phyloP scores from a whole-genome alignment of 2,329 filamentous ascomycete species.

The Chaetomium sp. region DNA sequence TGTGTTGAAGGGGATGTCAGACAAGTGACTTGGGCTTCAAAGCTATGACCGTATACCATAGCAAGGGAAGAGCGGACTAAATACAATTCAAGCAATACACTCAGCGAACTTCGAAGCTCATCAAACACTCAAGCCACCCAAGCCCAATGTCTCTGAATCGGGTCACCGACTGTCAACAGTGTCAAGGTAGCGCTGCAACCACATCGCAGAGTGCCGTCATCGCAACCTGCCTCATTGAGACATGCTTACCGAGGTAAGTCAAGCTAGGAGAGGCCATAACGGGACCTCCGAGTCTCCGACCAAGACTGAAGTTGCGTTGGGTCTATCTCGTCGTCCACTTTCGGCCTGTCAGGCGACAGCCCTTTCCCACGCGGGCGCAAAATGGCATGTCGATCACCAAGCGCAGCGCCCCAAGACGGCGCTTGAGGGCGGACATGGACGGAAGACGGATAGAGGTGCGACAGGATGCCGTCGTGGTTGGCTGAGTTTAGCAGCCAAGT shows the following conservation, averaged over 20 bases:
- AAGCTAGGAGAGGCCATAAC: background rate
- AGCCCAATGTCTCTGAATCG: background rate
- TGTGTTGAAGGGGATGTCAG: background rate
- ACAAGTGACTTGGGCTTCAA: background rate
- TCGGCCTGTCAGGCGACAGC: conserved; percentile 1
- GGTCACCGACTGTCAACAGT: background rate
- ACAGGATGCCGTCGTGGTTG: background rate
- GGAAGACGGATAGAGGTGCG: background rate
- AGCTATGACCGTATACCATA: background rate
- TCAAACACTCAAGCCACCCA: background rate
- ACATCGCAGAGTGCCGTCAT: background rate
- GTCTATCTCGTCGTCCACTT: background rate
- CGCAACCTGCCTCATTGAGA: conserved; percentile 12
- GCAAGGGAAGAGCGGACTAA: background rate
- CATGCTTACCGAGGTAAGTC: conserved; percentile 3
- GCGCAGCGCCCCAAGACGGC: background rate
- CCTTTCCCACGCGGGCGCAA: background rate
- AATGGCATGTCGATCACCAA: conserved; percentile 1
- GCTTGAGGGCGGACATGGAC: background rate
- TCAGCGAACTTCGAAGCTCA: background rate
- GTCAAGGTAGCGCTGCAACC: background rate
- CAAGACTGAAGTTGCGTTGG: background rate
- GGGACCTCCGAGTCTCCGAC: background rate
- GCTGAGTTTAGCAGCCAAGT: conserved; percentile 5
- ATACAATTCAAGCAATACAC: background rate